Conservation (phyloP, 1,284 basidiomycete genomes). For the Abortiporus biennis region DNA sequence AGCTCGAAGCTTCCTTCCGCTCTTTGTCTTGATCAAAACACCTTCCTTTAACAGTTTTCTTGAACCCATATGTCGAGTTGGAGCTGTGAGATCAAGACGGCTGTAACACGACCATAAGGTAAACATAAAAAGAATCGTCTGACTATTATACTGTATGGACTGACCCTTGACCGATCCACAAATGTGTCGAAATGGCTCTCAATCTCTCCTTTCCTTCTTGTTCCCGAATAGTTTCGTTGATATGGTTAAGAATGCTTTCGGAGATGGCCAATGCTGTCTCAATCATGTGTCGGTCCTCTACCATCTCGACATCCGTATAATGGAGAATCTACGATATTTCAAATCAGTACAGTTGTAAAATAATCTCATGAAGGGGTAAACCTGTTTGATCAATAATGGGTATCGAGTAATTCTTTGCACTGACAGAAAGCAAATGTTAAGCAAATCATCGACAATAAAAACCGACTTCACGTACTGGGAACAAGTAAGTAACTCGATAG, state of each 20-base stretch:
- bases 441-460: neutral
- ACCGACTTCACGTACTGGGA: slow-evolving; percentile 61
- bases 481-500: slow-evolving; percentile 86
- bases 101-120: neutral
- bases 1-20: slow-evolving; percentile 71
- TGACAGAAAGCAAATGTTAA: slow-evolving; percentile 22
- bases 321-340: slow-evolving; percentile 54
- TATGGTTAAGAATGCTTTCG: slow-evolving; percentile 69
- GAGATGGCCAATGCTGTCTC: slow-evolving; percentile 54
- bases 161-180: slow-evolving; percentile 85
- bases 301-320: slow-evolving; percentile 55
- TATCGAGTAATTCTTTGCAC: slow-evolving; percentile 96
- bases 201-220: slow-evolving; percentile 76
- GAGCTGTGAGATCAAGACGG: slow-evolving; percentile 84
- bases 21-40: slow-evolving; percentile 74
- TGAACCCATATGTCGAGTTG: slow-evolving; percentile 75
- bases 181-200: slow-evolving; percentile 63
- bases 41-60: slow-evolving; percentile 81
- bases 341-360: neutral
- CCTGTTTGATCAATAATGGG: slow-evolving; percentile 82
- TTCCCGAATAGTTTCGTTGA: slow-evolving; percentile 90
- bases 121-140: neutral
- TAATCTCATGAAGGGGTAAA: slow-evolving; percentile 25
- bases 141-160: too few species aligned
- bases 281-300: slow-evolving; percentile 52